Base-by-base conservation (phyloP, 208 protist species). In the Kentomonas sorsogonicus region DNA sequence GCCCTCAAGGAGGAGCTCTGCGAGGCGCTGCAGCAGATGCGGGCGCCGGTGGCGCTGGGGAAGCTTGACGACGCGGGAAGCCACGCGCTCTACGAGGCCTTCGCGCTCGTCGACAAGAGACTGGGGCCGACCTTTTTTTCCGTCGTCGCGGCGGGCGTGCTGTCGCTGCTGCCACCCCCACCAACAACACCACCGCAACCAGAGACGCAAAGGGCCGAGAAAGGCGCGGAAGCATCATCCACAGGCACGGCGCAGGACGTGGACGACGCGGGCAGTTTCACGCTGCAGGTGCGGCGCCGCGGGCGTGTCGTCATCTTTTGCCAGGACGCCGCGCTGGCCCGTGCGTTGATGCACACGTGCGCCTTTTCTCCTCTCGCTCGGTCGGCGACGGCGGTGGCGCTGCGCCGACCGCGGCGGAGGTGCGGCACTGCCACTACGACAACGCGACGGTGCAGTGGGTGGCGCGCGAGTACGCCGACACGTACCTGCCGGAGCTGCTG, bases 381-480 rank as follows among this genome's bases (percentile, higher is more conserved):
- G 36, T 29, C 23, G 44, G 10, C 34, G 38, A 3, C 11, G 15
- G 15, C 22, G 33, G 23, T 1, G 31, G 22, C 15, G 22, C 47
- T 23, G 25, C 38, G 20, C 47, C 47, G 30, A 23, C 45, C 0
- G 45, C 29, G 26, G 83, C 68, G 11, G 55, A 62, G 15, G 78
- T 79, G 10, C 5, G 36, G 9, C 79, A 72, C 5, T 79, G 64
- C 39, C 69, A 56, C 3, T 70, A 74, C 60, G 61, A 68, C 4
- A 70, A 78, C 56, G 56, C 85, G 39, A 80, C 79, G 7, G 69
- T 92, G 10, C 84, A 92, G 54, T 92, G 84, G 84, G 59, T 92
- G 20, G 48, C 43, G 1, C 69, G 84, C 51, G 81, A 92, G 51
- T 87, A 83, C 59, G 53, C 36, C 47, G 70, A 78, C 47, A 38